Percentiles rank a stretch among this genome's conserved stretches.
These are phyloP conservation scores for Colletotrichum spinosum DNA, from an alignment of 2,329 filamentous ascomycete genomes.

Conservation along the genomic window DNA sequence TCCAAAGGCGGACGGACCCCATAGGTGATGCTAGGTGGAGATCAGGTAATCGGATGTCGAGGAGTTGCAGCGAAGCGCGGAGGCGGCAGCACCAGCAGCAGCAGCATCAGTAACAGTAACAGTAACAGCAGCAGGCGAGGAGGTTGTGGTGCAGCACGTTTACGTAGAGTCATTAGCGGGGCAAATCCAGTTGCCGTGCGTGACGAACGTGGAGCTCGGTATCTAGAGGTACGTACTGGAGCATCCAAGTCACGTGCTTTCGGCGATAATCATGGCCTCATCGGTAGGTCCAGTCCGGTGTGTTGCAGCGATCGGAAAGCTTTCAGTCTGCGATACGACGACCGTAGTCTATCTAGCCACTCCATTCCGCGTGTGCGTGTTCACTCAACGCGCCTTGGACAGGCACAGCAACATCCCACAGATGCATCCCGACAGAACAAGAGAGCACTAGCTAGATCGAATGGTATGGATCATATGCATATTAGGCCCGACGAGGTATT, in stretches of 20 bases:
- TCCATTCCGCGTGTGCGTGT: no score
- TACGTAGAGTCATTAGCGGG: constrained; percentile 49
- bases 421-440: neutral
- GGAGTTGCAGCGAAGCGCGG: constrained; percentile 37
- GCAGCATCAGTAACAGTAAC: constrained; percentile 35
- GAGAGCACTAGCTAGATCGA: neutral
- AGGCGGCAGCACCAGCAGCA: constrained; percentile 42
- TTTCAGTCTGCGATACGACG: no score
- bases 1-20: constrained; percentile 51
- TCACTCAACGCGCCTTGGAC: no score
- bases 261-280: no score
- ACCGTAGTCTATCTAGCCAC: no score
- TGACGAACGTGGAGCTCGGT: constrained; percentile 42
- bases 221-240: constrained; percentile 22
- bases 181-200: constrained; percentile 44
- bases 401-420: no score
- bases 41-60: constrained; percentile 50
- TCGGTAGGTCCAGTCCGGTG: no score
- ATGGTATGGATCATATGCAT: constrained; percentile 33
- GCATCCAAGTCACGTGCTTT: no score
- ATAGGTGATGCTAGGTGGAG: constrained; percentile 45
- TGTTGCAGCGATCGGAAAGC: no score
- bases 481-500: constrained; percentile 35
- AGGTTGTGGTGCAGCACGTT: no score
- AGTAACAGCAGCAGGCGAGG: no score